Conservation (phyloP, 257 asterid species). For the Fraxinus pennsylvanica region DNA sequence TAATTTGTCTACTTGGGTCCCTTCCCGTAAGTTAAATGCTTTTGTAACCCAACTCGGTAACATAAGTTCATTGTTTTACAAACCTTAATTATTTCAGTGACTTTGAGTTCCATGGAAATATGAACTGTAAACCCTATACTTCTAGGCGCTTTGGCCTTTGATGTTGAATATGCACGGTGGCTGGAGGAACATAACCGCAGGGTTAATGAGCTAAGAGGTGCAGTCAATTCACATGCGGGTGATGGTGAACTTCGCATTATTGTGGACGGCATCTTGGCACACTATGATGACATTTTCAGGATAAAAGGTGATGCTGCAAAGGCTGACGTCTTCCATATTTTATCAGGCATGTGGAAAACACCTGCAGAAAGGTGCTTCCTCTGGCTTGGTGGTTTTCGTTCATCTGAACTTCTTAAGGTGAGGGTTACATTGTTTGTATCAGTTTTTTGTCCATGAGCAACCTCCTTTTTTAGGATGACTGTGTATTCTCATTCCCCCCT, state of each 20-base stretch:
- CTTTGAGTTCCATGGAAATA: slow-evolving; percentile 38
- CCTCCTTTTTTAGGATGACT: not conserved
- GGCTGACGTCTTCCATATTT: slow-evolving; percentile 86
- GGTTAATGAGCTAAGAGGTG: slow-evolving; percentile 88
- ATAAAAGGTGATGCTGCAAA: slow-evolving; percentile 95
- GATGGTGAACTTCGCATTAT: slow-evolving; percentile 92
- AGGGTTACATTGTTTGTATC: slow-evolving; percentile 12
- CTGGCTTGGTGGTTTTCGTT: slow-evolving; percentile 98
- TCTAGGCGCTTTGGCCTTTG: slow-evolving; percentile 96
- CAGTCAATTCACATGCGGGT: slow-evolving; percentile 92
- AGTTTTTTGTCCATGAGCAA: not conserved
- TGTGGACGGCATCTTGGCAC: slow-evolving; percentile 83
- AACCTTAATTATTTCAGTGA: slow-evolving; percentile 32
- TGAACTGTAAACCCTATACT: slow-evolving; percentile 26
- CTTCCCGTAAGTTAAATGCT: slow-evolving; percentile 16
- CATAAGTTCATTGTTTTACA: slow-evolving; percentile 27
- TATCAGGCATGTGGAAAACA: slow-evolving; percentile 98
- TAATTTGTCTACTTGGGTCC: slow-evolving; percentile 23
- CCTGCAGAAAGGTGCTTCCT: slow-evolving; percentile 97
- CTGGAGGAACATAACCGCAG: slow-evolving; percentile 90
- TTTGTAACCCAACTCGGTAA: slow-evolving; percentile 22
- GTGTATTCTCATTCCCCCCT: not conserved
- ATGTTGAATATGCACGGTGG: slow-evolving; percentile 97
- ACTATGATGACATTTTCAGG: slow-evolving; percentile 85
- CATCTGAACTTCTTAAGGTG: slow-evolving; percentile 93